These are phyloP conservation scores for Pichia sp. DNA, from an alignment of 1,139 yeast genomes.

Conservation along the genomic window DNA sequence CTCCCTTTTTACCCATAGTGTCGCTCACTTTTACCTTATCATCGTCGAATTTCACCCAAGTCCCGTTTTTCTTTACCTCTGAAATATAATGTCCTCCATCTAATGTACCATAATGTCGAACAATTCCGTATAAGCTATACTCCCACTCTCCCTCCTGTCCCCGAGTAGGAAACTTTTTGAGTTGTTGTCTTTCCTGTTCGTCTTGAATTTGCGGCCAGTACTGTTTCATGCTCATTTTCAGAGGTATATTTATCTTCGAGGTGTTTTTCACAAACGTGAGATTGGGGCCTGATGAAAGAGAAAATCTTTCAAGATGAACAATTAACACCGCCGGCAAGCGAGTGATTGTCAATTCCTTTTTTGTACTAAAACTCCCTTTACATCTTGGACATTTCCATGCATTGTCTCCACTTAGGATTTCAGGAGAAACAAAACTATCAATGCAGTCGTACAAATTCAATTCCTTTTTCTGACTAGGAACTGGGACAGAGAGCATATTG, in stretches of 20 bases:
- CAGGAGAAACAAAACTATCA: conserved; percentile 63
- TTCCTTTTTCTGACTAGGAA: conserved; percentile 43
- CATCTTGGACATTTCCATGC: conserved; percentile 80
- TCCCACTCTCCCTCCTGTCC: conserved; percentile 66
- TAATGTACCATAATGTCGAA: conserved; percentile 67
- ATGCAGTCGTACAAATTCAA: conserved; percentile 56
- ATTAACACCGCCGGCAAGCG: conserved; percentile 61
- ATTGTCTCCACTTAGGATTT: conserved; percentile 63
- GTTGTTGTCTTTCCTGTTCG: conserved; percentile 41
- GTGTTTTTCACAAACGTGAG: conserved; percentile 14
- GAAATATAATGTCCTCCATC: conserved; percentile 76
- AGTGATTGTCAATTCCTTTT: conserved; percentile 57
- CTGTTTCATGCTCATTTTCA: conserved; percentile 59
- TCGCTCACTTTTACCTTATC: conserved; percentile 53
- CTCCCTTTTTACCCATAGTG: conserved; percentile 20
- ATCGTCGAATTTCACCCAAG: conserved; percentile 76
- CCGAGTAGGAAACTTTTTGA: conserved; percentile 57
- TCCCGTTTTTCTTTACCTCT: conserved; percentile 48
- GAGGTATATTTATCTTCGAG: conserved; percentile 13
- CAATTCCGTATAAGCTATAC: conserved; percentile 56
- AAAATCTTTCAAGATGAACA: conserved; percentile 72
- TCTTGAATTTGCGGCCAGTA: conserved; percentile 67
- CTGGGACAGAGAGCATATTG: conserved; percentile 66
- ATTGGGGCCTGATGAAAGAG: conserved; percentile 10
- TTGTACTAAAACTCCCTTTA: conserved; percentile 40